phyloP scores from a whole-genome alignment of 805 yeast species.

The Diddensiella transvaalensis region DNA sequence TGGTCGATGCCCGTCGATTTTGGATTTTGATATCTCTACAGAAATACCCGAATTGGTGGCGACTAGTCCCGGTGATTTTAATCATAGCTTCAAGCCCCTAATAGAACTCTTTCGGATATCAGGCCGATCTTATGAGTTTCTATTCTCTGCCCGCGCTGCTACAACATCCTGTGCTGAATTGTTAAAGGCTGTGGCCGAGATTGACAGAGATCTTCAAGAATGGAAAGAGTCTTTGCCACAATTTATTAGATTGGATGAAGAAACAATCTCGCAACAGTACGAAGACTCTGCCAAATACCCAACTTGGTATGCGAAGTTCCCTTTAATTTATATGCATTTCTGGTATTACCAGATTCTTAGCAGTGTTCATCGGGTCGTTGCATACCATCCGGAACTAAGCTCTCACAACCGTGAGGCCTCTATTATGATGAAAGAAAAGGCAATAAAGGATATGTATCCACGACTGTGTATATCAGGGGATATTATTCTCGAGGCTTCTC shows the following conservation, averaged over 20 bases:
- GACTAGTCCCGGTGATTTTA: neutral
- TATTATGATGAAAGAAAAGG: neutral
- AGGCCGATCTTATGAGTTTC: slow-evolving; percentile 12
- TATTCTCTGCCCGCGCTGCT: slow-evolving; percentile 20
- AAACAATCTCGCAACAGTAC: neutral
- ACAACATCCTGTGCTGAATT: slow-evolving; percentile 13
- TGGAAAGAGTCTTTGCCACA: slow-evolving; percentile 24
- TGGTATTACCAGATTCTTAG: slow-evolving; percentile 22
- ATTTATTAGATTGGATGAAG: slow-evolving; percentile 2
- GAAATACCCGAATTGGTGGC: neutral
- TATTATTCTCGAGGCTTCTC: slow-evolving; percentile 21
- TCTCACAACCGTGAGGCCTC: slow-evolving; percentile 1
- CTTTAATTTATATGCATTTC: slow-evolving; percentile 19
- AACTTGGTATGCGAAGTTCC: slow-evolving; percentile 11
- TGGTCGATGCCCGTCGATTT: slow-evolving; percentile 1
- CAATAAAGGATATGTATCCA: slow-evolving; percentile 10
- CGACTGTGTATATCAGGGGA: slow-evolving; percentile 19
- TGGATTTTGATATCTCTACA: slow-evolving; percentile 6
- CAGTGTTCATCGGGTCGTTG: slow-evolving; percentile 21
- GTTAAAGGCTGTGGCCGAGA: slow-evolving; percentile 13
- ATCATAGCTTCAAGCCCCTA: slow-evolving; percentile 1
- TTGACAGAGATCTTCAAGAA: slow-evolving; percentile 21
- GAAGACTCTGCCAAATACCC: neutral
- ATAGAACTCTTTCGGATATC: slow-evolving; percentile 14
- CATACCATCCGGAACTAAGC: slow-evolving; percentile 20